These are phyloP conservation scores for Pseudogymnoascus sp. DNA, from an alignment of 2,329 filamentous ascomycete genomes.

Conservation along the genomic window DNA sequence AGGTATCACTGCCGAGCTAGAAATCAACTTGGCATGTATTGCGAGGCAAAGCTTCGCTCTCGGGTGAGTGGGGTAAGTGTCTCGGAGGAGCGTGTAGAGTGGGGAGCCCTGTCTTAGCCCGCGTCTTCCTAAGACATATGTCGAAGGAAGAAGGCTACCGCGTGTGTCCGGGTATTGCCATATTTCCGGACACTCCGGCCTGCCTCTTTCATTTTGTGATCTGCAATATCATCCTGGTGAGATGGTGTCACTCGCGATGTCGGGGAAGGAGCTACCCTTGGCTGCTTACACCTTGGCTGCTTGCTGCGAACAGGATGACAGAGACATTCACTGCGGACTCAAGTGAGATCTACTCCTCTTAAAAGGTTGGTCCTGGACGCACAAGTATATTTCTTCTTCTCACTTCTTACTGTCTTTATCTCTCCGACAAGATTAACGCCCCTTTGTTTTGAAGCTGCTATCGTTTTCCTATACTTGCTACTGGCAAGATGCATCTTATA, in stretches of 20 bases:
- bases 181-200: background rate
- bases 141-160: background rate
- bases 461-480: background rate
- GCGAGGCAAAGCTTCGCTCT: background rate
- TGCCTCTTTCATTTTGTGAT: background rate
- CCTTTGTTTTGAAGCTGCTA: background rate
- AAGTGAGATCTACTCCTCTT: background rate
- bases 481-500: background rate
- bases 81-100: background rate
- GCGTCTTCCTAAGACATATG: background rate
- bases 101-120: background rate
- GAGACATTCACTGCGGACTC: background rate
- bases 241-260: background rate
- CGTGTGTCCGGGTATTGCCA: background rate
- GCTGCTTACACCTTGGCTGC: conserved; percentile 3
- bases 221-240: background rate
- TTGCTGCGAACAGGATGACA: background rate
- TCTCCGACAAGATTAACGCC: background rate
- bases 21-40: background rate
- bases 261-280: background rate
- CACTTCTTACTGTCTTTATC: background rate
- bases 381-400: background rate
- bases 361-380: background rate
- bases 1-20: background rate
- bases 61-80: background rate